A percentile compares a stretch with the other conserved stretches of the same genome.
These are phyloP conservation scores for Fusarium sp. DNA, from an alignment of 2,329 filamentous ascomycete species.

Conservation along the genomic window DNA sequence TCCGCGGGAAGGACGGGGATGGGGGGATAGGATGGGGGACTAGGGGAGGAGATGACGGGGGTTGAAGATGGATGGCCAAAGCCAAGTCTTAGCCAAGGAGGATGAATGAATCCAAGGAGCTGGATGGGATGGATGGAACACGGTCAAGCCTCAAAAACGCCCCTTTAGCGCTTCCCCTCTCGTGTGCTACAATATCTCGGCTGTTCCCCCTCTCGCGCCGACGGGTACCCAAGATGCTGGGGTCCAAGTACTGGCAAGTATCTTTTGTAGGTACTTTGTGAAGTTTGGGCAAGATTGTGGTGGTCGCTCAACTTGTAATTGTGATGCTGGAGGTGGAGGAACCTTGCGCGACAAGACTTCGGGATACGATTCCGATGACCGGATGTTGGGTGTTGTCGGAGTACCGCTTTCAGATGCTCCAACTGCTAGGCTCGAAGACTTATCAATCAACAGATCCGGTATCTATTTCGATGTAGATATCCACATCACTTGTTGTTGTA, in stretches of 20 bases:
- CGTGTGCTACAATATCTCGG: constrained; percentile 39
- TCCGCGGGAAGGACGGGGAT: constrained; percentile 21
- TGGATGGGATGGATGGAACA: constrained; percentile 39
- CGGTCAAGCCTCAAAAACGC: constrained; percentile 44
- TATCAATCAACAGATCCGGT: background rate
- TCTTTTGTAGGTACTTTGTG: background rate
- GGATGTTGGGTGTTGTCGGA: constrained; percentile 4
- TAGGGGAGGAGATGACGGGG: constrained; percentile 12
- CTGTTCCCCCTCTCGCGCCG: constrained; percentile 37
- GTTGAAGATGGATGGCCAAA: constrained; percentile 15
- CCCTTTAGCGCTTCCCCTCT: constrained; percentile 47
- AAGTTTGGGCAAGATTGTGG: constrained; percentile 8
- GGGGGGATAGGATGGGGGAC: background rate
- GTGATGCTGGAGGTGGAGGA: constrained; percentile 27
- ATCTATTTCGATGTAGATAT: background rate
- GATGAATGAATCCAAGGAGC: constrained; percentile 34
- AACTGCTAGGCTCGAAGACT: background rate
- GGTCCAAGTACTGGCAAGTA: background rate
- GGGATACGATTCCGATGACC: constrained; percentile 35
- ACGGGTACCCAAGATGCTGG: constrained; percentile 3
- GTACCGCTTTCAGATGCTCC: constrained; percentile 2
- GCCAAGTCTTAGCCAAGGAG: constrained; percentile 29
- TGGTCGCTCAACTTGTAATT: constrained; percentile 14
- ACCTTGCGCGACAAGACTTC: constrained; percentile 24
- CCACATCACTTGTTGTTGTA: constrained; percentile 10